Evolutionary conservation across 495 filamentous ascomycete species (phyloP), one percentile per base, ranked within the genome.

Genomic region (Clohesyomyces aquaticus): DNA sequence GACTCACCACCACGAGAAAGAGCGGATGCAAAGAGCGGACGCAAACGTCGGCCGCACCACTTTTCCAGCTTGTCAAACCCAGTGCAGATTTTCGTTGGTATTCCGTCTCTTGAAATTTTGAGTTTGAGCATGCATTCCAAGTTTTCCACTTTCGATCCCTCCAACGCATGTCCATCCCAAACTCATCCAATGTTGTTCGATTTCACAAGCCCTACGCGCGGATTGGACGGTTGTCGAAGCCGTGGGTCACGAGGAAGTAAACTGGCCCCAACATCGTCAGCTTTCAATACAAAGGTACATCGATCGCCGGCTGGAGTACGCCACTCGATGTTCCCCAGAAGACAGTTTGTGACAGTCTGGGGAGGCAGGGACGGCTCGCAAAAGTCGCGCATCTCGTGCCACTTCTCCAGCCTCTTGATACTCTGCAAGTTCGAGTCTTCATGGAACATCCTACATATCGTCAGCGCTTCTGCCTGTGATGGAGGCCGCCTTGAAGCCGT

Each of bases 301-400:
- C 18, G 10, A 59, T 32, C 22, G 42, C 19, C 29, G 55, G 47
- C 58, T 62, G 49, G 49, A 55, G 25, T 47, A 54, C 59, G 59
- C 51, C 59, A 61, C 58, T 19, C 22, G 48, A 52, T 51, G 32
- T 41, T 48, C 22, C 41, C 32, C 35, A 41, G 41, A 26, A 6
- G 32, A 38, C 6, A 6, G 6, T 38, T 14, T 38, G 32, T 6
- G 32, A 38, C 32, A 38, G 14, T 38, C 32, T 38, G 6, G 32
- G 32, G 14, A 38, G 50, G n/a, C 21, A 32, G 25, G 35, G 26
- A 43, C 48, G 53, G 38, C 46, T 59, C 62, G 62, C 62, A 65
- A 65, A 65, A 65, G 48, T 55, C 55, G 46, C 62, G 55, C 62
- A 65, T 18, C 62, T 55, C 55, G 62, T 65, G 62, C 43, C 26